These are phyloP conservation scores for Xylaria longipes DNA, from an alignment of 495 filamentous ascomycete species.

Conservation along the genomic window DNA sequence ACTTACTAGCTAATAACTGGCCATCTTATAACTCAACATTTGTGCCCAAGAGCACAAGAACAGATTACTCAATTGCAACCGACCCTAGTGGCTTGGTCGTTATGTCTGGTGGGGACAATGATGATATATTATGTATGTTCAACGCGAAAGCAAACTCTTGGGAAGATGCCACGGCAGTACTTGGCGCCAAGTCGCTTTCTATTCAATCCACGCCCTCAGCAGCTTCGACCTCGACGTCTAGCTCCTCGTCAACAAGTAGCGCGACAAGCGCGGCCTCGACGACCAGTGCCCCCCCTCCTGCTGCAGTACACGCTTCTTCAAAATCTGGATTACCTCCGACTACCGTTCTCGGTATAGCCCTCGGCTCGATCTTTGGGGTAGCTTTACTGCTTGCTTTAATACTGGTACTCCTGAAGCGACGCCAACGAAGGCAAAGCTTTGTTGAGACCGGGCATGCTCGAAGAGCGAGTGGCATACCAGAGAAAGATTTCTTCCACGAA, in stretches of 20 bases:
- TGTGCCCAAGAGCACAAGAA: slow-evolving; percentile 66
- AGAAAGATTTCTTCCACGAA: slow-evolving; percentile 60
- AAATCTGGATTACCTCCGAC: slow-evolving; percentile 53
- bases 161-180: slow-evolving; percentile 74
- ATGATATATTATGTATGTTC: slow-evolving; percentile 77
- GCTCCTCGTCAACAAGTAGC: slow-evolving; percentile 1
- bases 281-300: background rate
- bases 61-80: slow-evolving; percentile 52
- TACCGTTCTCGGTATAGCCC: slow-evolving; percentile 75
- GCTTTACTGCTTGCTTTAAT: slow-evolving; percentile 71
- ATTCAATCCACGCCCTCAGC: slow-evolving; percentile 46
- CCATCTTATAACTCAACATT: slow-evolving; percentile 78
- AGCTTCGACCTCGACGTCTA: slow-evolving; percentile 45
- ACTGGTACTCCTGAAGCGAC: slow-evolving; percentile 71
- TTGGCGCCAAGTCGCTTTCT: slow-evolving; percentile 54
- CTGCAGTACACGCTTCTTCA: slow-evolving; percentile 27
- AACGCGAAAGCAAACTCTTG: slow-evolving; percentile 79
- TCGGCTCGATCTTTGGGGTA: slow-evolving; percentile 78
- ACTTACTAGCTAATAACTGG: slow-evolving; percentile 65
- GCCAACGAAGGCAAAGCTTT: slow-evolving; percentile 52
- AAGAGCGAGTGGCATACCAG: slow-evolving; percentile 59
- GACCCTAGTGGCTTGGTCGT: slow-evolving; percentile 70
- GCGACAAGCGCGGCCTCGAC: slow-evolving; percentile 26
- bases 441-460: slow-evolving; percentile 54
- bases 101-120: slow-evolving; percentile 73